Conservation (phyloP, 2,329 filamentous ascomycete genomes). For the Dothideomycetes sp. region DNA sequence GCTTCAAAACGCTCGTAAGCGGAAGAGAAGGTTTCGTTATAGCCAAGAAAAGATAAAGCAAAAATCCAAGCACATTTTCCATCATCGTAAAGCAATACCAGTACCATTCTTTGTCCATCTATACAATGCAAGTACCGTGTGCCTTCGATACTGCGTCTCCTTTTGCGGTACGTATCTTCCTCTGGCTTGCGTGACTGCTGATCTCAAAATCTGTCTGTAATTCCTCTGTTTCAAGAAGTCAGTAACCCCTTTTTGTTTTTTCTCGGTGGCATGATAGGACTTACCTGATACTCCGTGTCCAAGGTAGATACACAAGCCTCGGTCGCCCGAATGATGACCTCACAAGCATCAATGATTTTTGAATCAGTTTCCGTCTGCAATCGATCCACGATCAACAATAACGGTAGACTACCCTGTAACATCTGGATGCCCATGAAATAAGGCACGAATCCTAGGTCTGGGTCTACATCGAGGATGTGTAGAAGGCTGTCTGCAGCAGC, state of each 20-base stretch:
- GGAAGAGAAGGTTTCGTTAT: slow-evolving; percentile 49
- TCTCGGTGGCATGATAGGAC: no score
- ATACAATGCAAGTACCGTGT: slow-evolving; percentile 11
- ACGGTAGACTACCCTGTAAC: slow-evolving; percentile 9
- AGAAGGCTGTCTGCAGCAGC: slow-evolving; percentile 10
- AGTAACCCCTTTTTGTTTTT: no score
- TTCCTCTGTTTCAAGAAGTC: slow-evolving; percentile 1
- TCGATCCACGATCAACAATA: slow-evolving; percentile 12
- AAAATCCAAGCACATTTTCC: no score
- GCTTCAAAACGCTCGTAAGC: no score
- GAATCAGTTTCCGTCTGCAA: slow-evolving; percentile 12
- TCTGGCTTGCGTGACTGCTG: slow-evolving; percentile 11
- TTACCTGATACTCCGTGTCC: slow-evolving; percentile 12
- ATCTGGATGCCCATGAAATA: slow-evolving; percentile 13
- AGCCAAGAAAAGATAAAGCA: slow-evolving; percentile 51
- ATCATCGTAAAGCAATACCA: slow-evolving; percentile 7
- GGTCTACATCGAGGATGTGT: slow-evolving; percentile 11
- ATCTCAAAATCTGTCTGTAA: slow-evolving; percentile 9
- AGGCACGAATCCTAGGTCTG: slow-evolving; percentile 11
- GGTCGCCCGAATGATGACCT: slow-evolving; percentile 13
- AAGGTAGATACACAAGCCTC: slow-evolving; percentile 12
- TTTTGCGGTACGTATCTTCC: slow-evolving; percentile 13
- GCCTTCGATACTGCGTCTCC: slow-evolving; percentile 11
- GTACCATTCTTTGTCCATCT: slow-evolving; percentile 12
- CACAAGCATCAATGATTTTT: slow-evolving; percentile 12